Evolutionary conservation across 352 stramenopile species (phyloP).

Genomic region (Globisporangium echinulatum): DNA sequence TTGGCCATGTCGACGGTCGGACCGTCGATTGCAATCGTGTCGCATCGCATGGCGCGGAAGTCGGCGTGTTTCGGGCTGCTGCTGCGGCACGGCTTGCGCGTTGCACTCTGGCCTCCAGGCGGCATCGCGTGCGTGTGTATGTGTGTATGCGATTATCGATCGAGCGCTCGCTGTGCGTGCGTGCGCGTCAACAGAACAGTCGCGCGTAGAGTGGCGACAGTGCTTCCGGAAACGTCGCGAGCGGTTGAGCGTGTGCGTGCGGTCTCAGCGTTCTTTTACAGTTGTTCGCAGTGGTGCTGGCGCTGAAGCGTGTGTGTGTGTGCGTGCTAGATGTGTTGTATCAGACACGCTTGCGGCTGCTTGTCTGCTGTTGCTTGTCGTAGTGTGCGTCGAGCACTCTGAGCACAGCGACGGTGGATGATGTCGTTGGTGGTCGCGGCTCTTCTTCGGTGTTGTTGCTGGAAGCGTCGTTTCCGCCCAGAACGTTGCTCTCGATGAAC

Average conservation of each 20-base stretch:
- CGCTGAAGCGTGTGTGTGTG: no score
- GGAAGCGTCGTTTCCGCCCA: no score
- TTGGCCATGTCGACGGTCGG: neutral
- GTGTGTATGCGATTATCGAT: neutral
- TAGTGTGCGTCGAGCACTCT: no score
- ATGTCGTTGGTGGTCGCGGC: no score
- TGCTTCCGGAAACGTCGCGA: neutral
- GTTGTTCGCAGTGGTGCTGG: neutral
- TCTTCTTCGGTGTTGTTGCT: no score
- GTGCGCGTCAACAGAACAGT: neutral
- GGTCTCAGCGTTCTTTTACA: neutral
- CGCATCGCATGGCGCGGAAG: slow-evolving; percentile 11
- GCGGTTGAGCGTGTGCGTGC: neutral
- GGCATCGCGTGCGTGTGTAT: neutral
- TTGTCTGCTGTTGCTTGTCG: no score
- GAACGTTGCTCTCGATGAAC: no score
- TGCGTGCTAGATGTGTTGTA: no score
- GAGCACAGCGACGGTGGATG: no score
- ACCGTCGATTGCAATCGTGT: slow-evolving; percentile 6
- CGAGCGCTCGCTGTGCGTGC: neutral
- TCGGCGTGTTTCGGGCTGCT: slow-evolving; percentile 4
- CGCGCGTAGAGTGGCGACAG: neutral
- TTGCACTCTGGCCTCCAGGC: slow-evolving; percentile 1
- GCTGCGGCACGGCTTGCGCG: neutral
- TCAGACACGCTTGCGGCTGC: no score